Evolutionary conservation across 768 basidiomycete species (phyloP).

Genomic region (Auricularia auricula-judae): DNA sequence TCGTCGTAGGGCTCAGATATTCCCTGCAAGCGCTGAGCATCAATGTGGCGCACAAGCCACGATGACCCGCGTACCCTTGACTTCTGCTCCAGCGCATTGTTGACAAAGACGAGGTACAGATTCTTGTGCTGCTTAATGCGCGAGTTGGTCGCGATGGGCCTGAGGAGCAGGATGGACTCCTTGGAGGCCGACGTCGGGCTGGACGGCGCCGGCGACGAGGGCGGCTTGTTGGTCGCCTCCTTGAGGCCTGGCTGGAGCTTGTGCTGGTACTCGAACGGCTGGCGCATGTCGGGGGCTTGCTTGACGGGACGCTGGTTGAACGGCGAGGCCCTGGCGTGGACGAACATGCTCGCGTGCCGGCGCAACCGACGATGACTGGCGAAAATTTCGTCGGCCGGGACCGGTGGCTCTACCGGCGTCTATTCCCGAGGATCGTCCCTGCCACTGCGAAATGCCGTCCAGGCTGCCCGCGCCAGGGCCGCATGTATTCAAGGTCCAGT

Average conservation of each 20-base stretch:
- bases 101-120: conserved; percentile 76
- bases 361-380: background rate
- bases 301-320: background rate
- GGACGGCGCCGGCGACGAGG: background rate
- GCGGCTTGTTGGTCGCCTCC: background rate
- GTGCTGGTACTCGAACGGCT: background rate
- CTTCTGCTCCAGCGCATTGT: conserved; percentile 70
- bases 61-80: conserved; percentile 37
- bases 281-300: background rate
- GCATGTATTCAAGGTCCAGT: conserved; percentile 34
- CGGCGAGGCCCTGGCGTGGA: background rate
- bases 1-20: conserved; percentile 71
- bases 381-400: background rate
- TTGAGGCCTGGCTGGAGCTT: background rate
- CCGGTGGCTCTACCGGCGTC: background rate
- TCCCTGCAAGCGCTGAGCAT: conserved; percentile 36
- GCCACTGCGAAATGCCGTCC: background rate
- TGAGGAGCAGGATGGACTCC: conserved; percentile 6
- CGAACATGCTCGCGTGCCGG: background rate
- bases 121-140: conserved; percentile 66
- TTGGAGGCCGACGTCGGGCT: background rate
- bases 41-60: conserved; percentile 7
- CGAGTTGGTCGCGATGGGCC: conserved; percentile 72
- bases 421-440: background rate
- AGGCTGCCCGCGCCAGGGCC: conserved; percentile 28